phyloP scores from a whole-genome alignment of 2,329 filamentous ascomycete genomes.

The Xylaria sp. region DNA sequence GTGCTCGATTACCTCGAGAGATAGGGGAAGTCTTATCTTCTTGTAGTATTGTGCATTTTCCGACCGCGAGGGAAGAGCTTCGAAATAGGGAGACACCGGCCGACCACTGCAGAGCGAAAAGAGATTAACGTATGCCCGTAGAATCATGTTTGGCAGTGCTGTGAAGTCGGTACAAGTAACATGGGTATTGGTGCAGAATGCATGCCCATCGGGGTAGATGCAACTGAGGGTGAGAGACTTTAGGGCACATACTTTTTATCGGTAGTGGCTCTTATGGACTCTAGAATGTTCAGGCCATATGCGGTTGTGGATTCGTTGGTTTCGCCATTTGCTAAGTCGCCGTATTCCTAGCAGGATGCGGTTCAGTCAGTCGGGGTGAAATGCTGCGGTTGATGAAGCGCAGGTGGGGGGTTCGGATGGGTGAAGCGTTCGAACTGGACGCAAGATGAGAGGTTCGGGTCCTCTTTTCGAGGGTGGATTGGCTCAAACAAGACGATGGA shows the following conservation, averaged over 20 bases:
- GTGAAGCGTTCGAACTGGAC: constrained; percentile 10
- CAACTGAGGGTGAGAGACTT: background rate
- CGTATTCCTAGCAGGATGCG: constrained; percentile 47
- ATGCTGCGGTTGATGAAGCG: constrained; percentile 1
- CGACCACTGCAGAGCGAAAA: constrained; percentile 62
- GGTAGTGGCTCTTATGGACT: constrained; percentile 74
- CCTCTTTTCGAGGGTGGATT: constrained; percentile 17
- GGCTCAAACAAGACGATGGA: constrained; percentile 29
- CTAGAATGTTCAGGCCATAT: constrained; percentile 74
- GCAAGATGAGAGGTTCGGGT: constrained; percentile 4
- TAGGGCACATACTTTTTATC: constrained; percentile 74
- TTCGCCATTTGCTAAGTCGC: constrained; percentile 61
- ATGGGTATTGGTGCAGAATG: background rate
- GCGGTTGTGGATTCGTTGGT: constrained; percentile 71
- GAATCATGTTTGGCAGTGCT: background rate
- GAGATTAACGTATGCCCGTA: constrained; percentile 32
- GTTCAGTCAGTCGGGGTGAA: constrained; percentile 16
- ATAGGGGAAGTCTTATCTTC: constrained; percentile 77
- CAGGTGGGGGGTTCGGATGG: constrained; percentile 18
- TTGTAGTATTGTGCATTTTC: constrained; percentile 78
- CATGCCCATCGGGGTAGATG: background rate
- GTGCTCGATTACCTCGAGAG: constrained; percentile 75
- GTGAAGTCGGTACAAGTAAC: background rate
- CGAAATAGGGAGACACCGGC: constrained; percentile 75
- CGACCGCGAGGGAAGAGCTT: constrained; percentile 69